phyloP scores from a whole-genome alignment of 108 stramenopile species.

The Poteriospumella lacustris region DNA sequence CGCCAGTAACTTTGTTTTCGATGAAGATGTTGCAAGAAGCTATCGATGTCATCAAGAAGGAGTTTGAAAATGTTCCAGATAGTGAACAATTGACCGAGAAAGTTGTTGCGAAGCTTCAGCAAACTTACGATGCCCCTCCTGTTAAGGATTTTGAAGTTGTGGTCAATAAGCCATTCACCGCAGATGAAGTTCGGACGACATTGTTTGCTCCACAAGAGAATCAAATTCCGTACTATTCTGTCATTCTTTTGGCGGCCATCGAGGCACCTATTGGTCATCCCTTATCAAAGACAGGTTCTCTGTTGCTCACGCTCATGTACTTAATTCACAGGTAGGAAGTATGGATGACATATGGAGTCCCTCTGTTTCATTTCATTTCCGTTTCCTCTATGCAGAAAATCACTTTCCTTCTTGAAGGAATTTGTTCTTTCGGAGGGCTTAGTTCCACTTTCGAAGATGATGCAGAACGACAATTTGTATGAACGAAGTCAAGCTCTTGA shows the following conservation, averaged over 20 bases:
- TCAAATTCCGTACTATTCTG: constrained; percentile 10
- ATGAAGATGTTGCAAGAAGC: no score
- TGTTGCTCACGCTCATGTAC: not conserved
- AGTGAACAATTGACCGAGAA: not conserved
- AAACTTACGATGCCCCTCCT: not conserved
- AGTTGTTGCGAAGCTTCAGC: not conserved
- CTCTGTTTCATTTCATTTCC: not conserved
- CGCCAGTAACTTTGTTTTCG: no score
- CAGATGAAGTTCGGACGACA: not conserved
- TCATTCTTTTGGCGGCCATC: not conserved
- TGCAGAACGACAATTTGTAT: not conserved
- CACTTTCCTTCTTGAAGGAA: not conserved
- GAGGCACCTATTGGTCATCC: not conserved
- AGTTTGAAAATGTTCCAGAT: no score
- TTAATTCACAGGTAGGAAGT: constrained; percentile 5
- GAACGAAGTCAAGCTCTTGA: not conserved
- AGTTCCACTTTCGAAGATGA: not conserved
- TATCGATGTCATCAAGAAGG: no score
- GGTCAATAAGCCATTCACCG: not conserved
- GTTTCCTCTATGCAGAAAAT: not conserved
- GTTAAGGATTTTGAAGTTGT: not conserved
- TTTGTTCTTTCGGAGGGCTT: not conserved
- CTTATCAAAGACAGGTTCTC: no score
- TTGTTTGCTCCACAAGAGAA: not conserved
- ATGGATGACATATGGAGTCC: not conserved